Conservation (phyloP, 768 basidiomycete species). For the Leccinum variicolor region DNA sequence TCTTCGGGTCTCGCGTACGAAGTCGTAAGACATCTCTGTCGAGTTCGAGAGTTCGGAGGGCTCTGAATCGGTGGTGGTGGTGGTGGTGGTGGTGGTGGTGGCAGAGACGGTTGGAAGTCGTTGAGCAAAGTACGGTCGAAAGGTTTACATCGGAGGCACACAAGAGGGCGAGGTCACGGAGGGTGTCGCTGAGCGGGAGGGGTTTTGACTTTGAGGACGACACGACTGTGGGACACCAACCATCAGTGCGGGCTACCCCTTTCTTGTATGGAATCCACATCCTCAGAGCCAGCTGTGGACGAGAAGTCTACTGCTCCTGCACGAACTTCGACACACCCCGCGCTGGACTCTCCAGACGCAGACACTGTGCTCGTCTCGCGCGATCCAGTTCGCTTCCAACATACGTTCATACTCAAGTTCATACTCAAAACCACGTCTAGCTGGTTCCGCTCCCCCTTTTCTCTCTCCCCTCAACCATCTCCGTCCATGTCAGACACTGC, state of each 20-base stretch:
- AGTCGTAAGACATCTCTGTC: too few species aligned
- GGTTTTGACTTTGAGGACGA: slow-evolving; percentile 37
- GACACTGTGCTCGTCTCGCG: slow-evolving; percentile 52
- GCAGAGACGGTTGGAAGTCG: not conserved
- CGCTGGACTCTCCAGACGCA: slow-evolving; percentile 50
- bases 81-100: not conserved
- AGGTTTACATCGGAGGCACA: slow-evolving; percentile 54
- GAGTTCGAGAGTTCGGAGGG: slow-evolving; percentile 10
- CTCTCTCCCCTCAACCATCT: slow-evolving; percentile 44
- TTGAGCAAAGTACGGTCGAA: slow-evolving; percentile 26
- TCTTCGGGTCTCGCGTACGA: slow-evolving; percentile 52
- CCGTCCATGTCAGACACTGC: not conserved
- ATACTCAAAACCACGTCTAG: slow-evolving; percentile 60
- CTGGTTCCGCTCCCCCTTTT: slow-evolving; percentile 54
- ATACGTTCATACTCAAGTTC: slow-evolving; percentile 35
- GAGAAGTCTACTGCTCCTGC: not conserved
- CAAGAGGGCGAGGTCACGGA: slow-evolving; percentile 71
- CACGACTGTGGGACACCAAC: slow-evolving; percentile 9
- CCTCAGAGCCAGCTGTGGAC: slow-evolving; percentile 6
- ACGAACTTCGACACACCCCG: slow-evolving; percentile 37
- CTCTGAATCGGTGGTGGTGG: not conserved
- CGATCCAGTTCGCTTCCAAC: slow-evolving; percentile 34
- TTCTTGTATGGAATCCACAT: slow-evolving; percentile 10
- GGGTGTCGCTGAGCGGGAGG: slow-evolving; percentile 52
- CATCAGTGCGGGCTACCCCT: too few species aligned